phyloP scores from a whole-genome alignment of 2,329 filamentous ascomycete species.

The Thermothelomyces thermophilus region DNA sequence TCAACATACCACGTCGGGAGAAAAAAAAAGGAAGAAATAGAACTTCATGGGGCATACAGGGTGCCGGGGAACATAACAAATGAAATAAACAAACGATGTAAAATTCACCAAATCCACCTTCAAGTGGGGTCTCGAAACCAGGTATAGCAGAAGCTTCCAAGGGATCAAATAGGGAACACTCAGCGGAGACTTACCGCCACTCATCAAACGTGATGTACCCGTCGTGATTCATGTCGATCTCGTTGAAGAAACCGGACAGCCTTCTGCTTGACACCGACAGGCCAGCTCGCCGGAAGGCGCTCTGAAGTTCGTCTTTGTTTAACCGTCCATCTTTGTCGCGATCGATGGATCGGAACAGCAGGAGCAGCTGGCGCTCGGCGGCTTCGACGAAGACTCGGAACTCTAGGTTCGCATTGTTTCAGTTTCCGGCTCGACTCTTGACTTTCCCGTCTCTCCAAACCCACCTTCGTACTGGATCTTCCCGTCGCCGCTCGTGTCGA shows the following conservation, averaged over 20 bases:
- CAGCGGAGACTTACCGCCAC: conserved; percentile 69
- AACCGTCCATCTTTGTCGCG: conserved; percentile 77
- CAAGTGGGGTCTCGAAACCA: conserved; percentile 6
- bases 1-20: neutral
- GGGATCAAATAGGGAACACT: conserved; percentile 15
- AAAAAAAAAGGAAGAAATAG: neutral
- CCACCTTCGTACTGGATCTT: conserved; percentile 85
- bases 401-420: conserved; percentile 47
- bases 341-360: conserved; percentile 83
- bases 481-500: conserved; percentile 80
- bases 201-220: conserved; percentile 86
- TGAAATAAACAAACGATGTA: neutral
- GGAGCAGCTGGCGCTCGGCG: conserved; percentile 75
- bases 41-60: neutral
- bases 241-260: conserved; percentile 76
- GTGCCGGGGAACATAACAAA: neutral
- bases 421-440: conserved; percentile 3
- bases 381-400: conserved; percentile 83
- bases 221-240: conserved; percentile 86
- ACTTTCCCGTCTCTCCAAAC: neutral
- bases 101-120: conserved; percentile 8
- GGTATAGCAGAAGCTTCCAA: neutral
- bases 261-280: conserved; percentile 71
- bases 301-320: conserved; percentile 74
- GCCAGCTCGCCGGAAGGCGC: conserved; percentile 71